These are phyloP conservation scores for Hemileccinum rubropunctum DNA, from an alignment of 768 basidiomycete genomes.

Conservation along the genomic window DNA sequence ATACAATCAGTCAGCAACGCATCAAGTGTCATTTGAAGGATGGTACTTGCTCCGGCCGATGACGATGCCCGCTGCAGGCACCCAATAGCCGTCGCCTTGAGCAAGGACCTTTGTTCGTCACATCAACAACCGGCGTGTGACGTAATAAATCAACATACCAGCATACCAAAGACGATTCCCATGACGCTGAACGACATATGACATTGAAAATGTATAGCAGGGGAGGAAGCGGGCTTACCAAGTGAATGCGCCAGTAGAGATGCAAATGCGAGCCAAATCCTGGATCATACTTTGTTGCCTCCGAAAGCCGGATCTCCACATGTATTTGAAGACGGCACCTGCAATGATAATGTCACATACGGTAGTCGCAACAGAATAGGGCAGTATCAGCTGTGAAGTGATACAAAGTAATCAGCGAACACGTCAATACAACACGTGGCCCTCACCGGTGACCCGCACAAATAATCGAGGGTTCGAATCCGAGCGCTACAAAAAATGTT, in stretches of 20 bases:
- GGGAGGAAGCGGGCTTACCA: not conserved
- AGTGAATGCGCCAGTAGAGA: slow-evolving; percentile 12
- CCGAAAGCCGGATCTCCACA: slow-evolving; percentile 17
- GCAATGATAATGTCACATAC: slow-evolving; percentile 7
- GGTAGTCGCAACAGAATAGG: not conserved
- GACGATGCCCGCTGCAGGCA: not conserved
- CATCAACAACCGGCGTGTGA: not conserved
- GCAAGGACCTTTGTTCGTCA: not conserved
- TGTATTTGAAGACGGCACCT: slow-evolving; percentile 6
- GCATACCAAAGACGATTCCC: not conserved
- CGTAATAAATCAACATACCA: not conserved
- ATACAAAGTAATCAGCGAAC: not conserved
- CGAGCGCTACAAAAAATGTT: not conserved
- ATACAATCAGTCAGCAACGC: not conserved
- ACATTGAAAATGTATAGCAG: not conserved
- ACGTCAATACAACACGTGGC: not conserved
- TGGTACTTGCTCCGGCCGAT: slow-evolving; percentile 3
- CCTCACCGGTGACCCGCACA: slow-evolving; percentile 1
- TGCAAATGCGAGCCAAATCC: slow-evolving; percentile 12
- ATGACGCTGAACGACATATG: not conserved
- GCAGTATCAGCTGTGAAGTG: slow-evolving; percentile 3
- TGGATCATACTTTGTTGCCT: slow-evolving; percentile 1
- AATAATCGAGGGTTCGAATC: not conserved
- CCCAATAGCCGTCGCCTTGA: not conserved
- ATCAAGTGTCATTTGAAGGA: not conserved